Evolutionary conservation across 2,329 filamentous ascomycete genomes (phyloP).

Genomic region (Mycosphaerella sp.): DNA sequence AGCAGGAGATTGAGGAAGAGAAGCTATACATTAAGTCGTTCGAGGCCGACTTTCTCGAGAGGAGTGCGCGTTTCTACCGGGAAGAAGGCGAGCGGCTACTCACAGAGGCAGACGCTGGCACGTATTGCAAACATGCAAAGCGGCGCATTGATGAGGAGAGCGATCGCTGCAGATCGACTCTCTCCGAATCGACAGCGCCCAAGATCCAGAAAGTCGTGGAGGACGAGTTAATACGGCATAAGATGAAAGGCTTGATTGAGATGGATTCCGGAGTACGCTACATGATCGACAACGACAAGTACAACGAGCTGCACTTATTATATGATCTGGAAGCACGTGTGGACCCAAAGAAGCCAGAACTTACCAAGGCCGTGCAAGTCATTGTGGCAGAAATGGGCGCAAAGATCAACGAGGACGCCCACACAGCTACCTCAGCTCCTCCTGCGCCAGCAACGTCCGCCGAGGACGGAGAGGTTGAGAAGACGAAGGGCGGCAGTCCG

Average conservation of each 20-base stretch:
- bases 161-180: conserved; percentile 73
- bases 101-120: conserved; percentile 69
- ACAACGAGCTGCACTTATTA: conserved; percentile 70
- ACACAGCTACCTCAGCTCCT: conserved; percentile 51
- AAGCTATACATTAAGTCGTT: conserved; percentile 82
- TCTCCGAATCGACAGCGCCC: conserved; percentile 63
- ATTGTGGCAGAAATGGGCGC: conserved; percentile 73
- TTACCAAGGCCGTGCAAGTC: conserved; percentile 64
- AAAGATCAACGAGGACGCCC: conserved; percentile 68
- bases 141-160: conserved; percentile 72
- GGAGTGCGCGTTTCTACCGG: conserved; percentile 67
- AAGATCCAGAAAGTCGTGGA: conserved; percentile 76
- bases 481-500: conserved; percentile 44
- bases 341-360: conserved; percentile 62
- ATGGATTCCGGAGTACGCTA: conserved; percentile 79
- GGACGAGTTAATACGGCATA: conserved; percentile 66
- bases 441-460: conserved; percentile 45
- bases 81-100: conserved; percentile 68
- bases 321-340: conserved; percentile 74
- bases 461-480: conserved; percentile 44
- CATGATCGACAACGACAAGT: conserved; percentile 87
- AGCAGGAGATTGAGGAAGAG: conserved; percentile 67
- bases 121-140: conserved; percentile 72
- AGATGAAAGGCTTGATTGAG: conserved; percentile 73
- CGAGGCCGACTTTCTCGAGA: conserved; percentile 67